Evolutionary conservation across 2,329 filamentous ascomycete genomes (phyloP).

Genomic region (Penicillium occitanis): DNA sequence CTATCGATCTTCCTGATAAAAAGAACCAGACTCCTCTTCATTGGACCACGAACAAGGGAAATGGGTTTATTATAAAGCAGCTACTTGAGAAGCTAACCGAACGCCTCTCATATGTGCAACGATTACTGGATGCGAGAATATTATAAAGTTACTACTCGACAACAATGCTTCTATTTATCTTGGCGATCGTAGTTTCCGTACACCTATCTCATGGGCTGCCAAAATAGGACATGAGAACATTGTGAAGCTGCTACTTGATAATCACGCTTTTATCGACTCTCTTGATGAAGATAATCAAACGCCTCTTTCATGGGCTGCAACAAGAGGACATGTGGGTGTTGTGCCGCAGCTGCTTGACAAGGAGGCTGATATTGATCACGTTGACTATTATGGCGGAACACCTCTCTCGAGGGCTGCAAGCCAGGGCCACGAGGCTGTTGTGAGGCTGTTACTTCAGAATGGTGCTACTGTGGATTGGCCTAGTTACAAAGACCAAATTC

Average conservation of each 20-base stretch:
- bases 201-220: neutral
- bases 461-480: neutral
- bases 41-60: neutral
- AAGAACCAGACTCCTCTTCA: neutral
- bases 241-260: neutral
- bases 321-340: neutral
- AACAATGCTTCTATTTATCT: neutral
- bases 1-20: neutral
- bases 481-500: neutral
- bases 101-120: neutral
- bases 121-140: neutral
- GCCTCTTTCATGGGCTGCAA: neutral
- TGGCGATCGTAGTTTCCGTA: neutral
- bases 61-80: neutral
- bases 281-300: neutral
- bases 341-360: neutral
- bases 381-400: neutral
- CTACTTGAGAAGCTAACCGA: neutral
- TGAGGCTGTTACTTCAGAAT: neutral
- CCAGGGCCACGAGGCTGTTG: neutral
- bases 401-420: neutral
- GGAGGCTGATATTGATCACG: neutral
- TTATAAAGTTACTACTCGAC: neutral
- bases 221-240: neutral
- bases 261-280: neutral